Evolutionary conservation across 176 grass and related monocot genomes (phyloP), one percentile per base, ranked within the genome.

Genomic region (Ensete glaucum): DNA sequence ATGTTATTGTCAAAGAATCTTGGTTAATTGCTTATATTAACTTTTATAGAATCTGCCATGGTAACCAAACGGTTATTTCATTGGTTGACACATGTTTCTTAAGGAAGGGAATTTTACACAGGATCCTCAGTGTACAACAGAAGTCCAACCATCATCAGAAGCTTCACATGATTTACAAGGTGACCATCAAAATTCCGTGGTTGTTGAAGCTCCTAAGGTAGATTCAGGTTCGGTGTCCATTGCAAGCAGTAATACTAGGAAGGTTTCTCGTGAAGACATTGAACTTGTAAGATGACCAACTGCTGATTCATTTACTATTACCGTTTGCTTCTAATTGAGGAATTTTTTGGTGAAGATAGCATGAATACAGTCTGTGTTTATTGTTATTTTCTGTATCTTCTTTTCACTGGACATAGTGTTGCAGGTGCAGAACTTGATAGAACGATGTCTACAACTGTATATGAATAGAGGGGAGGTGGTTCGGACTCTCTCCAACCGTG

Each of bases 351-450:
- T 3, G 50, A 70, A n/a, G 12, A 50, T 15, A 11, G 3, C 67
- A 70, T 50, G 17, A 51, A 70, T 21, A 2, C 9, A 50, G 8
- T 69, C 14, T 16, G 1, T 50, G 19, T 20, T 51, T 15, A 8
- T 65, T 48, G 25, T 70, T 20, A 20, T n/a, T 70, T 43, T 14
- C 27, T 1, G n/a, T 48, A 48, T 50, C 48, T 65, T 10, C 63
- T 65, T 23, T 23, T 65, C 26, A 65, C 67, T 69, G 49, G 9
- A 50, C 67, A 50, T 7, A 20, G 9, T 83, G 54, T 77, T 82
- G 20, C 82, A 98, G 94, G 94, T 98, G 19, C 94, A 98, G 68
- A 98, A 98, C 88, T 89, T 98, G 81, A 98, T 98, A 89, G 94
- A 98, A 73, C 86, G 94, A 12, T 98, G 94, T 76, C 82, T 98